A percentile compares a stretch with the other conserved stretches of the same genome.
Conservation (phyloP, 495 filamentous ascomycete genomes). For the Cercophora scortea region DNA sequence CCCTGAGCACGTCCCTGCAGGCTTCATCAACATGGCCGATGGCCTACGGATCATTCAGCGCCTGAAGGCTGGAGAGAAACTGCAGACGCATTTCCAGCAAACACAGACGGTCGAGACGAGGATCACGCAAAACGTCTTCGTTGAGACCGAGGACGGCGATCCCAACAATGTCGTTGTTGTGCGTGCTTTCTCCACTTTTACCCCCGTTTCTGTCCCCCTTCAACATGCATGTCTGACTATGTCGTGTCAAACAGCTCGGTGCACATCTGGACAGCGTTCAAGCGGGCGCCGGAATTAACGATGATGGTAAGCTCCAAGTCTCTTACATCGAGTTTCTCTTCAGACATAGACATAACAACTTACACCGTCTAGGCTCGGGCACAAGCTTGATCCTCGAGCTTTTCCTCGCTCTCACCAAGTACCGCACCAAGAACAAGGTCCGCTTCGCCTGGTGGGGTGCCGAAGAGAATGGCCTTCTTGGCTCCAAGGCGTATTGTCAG, state of each 20-base stretch:
- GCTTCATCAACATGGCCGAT: conserved; percentile 30
- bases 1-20: conserved; percentile 22
- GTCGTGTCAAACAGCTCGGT: conserved; percentile 18
- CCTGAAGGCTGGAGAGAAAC: conserved; percentile 19
- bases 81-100: conserved; percentile 29
- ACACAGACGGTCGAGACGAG: conserved; percentile 29
- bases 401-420: conserved; percentile 20
- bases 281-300: conserved; percentile 32
- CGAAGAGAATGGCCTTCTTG: conserved; percentile 36
- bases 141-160: conserved; percentile 28
- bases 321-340: neutral
- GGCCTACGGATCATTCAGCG: conserved; percentile 20
- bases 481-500: conserved; percentile 31
- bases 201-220: neutral
- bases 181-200: neutral
- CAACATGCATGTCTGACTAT: neutral
- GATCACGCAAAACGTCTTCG: conserved; percentile 33
- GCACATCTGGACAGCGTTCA: conserved; percentile 39
- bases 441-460: conserved; percentile 42
- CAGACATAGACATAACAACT: conserved; percentile 15
- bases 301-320: conserved; percentile 6
- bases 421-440: conserved; percentile 28
- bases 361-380: conserved; percentile 19
- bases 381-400: conserved; percentile 34
- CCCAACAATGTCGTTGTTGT: conserved; percentile 27